A percentile compares a stretch with the other conserved stretches of the same genome.
Conservation (phyloP, 305 asterid genomes). For the Fraxinus baroniana region DNA sequence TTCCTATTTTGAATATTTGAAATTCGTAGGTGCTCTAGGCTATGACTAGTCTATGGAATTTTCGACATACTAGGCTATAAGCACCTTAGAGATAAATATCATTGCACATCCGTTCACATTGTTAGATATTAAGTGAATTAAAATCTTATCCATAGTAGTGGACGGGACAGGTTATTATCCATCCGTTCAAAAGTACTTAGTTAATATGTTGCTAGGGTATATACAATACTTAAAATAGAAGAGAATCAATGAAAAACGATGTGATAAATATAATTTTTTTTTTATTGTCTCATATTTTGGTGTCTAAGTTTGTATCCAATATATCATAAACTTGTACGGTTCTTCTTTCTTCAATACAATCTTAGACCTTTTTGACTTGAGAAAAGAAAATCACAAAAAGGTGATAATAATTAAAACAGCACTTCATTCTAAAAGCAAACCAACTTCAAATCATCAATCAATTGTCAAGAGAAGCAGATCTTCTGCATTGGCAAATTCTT, state of each 20-base stretch:
- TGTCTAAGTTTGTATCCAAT: neutral
- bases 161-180: neutral
- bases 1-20: neutral
- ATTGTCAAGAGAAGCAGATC: constrained; percentile 18
- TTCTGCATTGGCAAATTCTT: constrained; percentile 10
- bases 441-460: constrained; percentile 25
- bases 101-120: neutral
- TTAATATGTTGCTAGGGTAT: neutral
- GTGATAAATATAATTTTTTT: neutral
- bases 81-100: neutral
- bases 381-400: constrained; percentile 25
- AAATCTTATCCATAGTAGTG: neutral
- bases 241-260: neutral
- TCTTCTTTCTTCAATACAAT: constrained; percentile 28
- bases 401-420: constrained; percentile 22
- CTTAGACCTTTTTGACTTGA: constrained; percentile 30
- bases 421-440: constrained; percentile 24
- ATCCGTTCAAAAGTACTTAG: neutral
- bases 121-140: neutral
- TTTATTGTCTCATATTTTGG: neutral
- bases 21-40: neutral
- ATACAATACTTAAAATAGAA: neutral
- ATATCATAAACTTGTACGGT: neutral
- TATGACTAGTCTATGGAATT: neutral
- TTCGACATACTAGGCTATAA: neutral